Evolutionary conservation across 768 basidiomycete genomes (phyloP).

Genomic region (Collybia nuda): DNA sequence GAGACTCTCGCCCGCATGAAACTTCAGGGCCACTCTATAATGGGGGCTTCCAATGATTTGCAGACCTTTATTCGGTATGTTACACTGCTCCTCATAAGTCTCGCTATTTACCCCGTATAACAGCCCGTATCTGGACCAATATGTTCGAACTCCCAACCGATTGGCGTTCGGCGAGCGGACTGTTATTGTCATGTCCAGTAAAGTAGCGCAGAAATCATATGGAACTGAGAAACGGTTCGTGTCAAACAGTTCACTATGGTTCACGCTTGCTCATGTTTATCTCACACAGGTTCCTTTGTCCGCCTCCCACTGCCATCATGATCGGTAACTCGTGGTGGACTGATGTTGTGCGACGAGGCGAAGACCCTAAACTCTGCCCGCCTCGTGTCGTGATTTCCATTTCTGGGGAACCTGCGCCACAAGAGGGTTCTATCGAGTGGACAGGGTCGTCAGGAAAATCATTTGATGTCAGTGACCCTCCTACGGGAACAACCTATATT

Average conservation of each 20-base stretch:
- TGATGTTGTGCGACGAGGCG: constrained; percentile 71
- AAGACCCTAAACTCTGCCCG: constrained; percentile 71
- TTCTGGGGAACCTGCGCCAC: constrained; percentile 84
- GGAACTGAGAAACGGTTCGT: constrained; percentile 89
- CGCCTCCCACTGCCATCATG: constrained; percentile 91
- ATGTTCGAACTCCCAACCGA: constrained; percentile 80
- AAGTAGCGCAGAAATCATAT: constrained; percentile 96
- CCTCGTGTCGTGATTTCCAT: constrained; percentile 89
- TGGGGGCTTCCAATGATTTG: constrained; percentile 68
- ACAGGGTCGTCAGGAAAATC: constrained; percentile 80
- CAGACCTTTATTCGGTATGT: constrained; percentile 79
- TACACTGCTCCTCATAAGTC: constrained; percentile 7
- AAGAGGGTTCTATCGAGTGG: constrained; percentile 89
- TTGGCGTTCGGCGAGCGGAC: constrained; percentile 91
- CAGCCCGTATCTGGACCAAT: constrained; percentile 83
- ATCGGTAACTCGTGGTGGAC: constrained; percentile 96
- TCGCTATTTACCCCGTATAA: constrained; percentile 16
- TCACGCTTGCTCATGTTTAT: constrained; percentile 7
- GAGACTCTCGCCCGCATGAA: constrained; percentile 66
- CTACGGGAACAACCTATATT: constrained; percentile 82
- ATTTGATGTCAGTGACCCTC: constrained; percentile 78
- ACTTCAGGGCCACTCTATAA: constrained; percentile 52
- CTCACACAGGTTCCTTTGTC: constrained; percentile 75
- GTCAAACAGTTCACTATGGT: background rate
- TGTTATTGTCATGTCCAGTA: constrained; percentile 96